These are phyloP conservation scores for Oxytropis ochrocephala DNA, from an alignment of 306 rosid genomes.

Conservation along the genomic window DNA sequence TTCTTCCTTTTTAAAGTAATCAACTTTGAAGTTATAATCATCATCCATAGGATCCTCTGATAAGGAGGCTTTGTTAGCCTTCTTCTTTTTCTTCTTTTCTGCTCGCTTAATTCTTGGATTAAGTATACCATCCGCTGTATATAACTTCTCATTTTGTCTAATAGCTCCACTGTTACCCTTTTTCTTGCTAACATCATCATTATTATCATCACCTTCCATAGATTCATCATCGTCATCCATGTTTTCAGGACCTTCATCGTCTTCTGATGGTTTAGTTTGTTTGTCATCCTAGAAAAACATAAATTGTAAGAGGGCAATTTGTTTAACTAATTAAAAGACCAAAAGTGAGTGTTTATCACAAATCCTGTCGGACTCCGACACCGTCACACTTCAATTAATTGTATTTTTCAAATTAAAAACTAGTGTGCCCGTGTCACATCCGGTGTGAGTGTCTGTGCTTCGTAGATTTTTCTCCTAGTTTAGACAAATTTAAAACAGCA, in stretches of 20 bases:
- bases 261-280: constrained; percentile 26
- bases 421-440: too few relatives aligned
- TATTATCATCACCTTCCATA: constrained; percentile 41
- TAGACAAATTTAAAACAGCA: background rate
- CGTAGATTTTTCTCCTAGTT: background rate
- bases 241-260: constrained; percentile 28
- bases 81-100: constrained; percentile 78
- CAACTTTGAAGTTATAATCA: constrained; percentile 81
- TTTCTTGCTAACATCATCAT: constrained; percentile 31
- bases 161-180: constrained; percentile 39
- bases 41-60: constrained; percentile 64
- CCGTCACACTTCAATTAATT: too few relatives aligned
- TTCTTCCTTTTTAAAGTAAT: constrained; percentile 49
- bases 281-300: constrained; percentile 35
- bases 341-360: background rate
- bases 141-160: constrained; percentile 78
- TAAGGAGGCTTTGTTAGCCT: constrained; percentile 32
- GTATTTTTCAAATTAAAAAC: too few relatives aligned
- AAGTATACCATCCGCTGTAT: constrained; percentile 70
- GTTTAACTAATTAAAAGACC: background rate
- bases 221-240: constrained; percentile 32
- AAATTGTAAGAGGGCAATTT: background rate
- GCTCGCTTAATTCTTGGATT: constrained; percentile 66
- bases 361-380: too few relatives aligned
- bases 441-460: too few relatives aligned